Percentiles rank a stretch among this genome's conserved stretches.
Conservation (phyloP, 1,284 basidiomycete genomes). For the Ustilago sp. region DNA sequence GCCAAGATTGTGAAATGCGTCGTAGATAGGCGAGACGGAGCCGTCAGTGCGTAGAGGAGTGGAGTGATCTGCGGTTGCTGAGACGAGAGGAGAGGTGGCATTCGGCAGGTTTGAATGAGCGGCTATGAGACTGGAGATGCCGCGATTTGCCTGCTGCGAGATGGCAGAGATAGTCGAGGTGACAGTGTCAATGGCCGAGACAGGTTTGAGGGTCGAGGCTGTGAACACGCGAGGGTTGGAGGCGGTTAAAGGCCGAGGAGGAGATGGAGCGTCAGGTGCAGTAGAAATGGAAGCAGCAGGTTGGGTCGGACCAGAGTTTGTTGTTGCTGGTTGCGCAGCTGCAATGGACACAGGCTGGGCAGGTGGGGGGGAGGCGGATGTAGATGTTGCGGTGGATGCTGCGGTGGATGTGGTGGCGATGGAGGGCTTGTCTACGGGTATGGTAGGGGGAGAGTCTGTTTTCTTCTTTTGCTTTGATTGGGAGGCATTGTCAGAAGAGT, state of each 20-base stretch:
- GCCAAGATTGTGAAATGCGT: conserved; percentile 45
- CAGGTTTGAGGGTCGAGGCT: conserved; percentile 34
- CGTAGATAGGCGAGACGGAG: conserved; percentile 50
- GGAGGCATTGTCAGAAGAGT: conserved; percentile 36
- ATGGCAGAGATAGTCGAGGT: conserved; percentile 44
- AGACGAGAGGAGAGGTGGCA: conserved; percentile 17
- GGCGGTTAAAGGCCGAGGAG: neutral
- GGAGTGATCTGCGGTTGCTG: conserved; percentile 11
- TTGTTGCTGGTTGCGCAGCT: conserved; percentile 3
- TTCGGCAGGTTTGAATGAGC: conserved; percentile 15
- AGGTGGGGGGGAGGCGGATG: neutral
- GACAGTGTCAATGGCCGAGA: conserved; percentile 38
- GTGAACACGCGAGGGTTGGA: conserved; percentile 25
- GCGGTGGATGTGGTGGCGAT: neutral
- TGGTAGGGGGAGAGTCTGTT: conserved; percentile 3
- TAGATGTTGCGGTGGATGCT: neutral
- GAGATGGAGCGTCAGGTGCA: neutral
- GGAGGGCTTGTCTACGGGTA: conserved; percentile 7
- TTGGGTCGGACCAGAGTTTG: neutral
- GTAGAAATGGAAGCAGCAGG: neutral
- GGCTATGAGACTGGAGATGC: conserved; percentile 37
- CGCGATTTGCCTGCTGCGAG: conserved; percentile 46
- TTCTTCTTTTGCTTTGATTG: conserved; percentile 43
- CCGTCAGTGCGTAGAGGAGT: conserved; percentile 34
- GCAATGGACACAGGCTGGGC: neutral